These are phyloP conservation scores for Naganishia albida DNA, from an alignment of 1,284 basidiomycete species.

Conservation along the genomic window DNA sequence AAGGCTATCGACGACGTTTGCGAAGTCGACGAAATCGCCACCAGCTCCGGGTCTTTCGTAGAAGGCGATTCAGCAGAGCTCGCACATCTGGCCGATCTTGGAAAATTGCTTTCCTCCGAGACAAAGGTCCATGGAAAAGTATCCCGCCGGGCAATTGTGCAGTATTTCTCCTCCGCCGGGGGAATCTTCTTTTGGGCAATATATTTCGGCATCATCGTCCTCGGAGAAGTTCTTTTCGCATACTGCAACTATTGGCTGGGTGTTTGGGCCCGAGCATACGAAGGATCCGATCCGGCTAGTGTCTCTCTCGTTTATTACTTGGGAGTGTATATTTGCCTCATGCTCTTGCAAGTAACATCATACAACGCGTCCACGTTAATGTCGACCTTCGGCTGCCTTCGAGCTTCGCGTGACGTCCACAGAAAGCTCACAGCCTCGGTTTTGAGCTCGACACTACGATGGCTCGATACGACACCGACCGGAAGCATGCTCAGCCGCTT, in stretches of 20 bases:
- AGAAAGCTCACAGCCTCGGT: conserved; percentile 61
- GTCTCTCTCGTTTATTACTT: conserved; percentile 56
- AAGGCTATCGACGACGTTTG: not conserved
- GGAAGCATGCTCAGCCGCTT: conserved; percentile 57
- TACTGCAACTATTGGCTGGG: conserved; percentile 64
- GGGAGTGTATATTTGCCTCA: conserved; percentile 56
- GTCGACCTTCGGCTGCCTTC: conserved; percentile 57
- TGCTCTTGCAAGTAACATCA: conserved; percentile 45
- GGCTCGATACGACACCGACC: conserved; percentile 63
- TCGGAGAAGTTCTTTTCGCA: conserved; percentile 47
- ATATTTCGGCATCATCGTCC: conserved; percentile 44
- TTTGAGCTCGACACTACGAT: conserved; percentile 62
- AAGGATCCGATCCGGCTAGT: conserved; percentile 44
- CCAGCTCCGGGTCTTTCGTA: not conserved
- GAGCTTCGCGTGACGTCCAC: conserved; percentile 64
- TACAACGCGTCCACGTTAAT: conserved; percentile 50
- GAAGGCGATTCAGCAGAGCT: conserved; percentile 27
- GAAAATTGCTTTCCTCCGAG: conserved; percentile 29
- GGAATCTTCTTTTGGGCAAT: conserved; percentile 54
- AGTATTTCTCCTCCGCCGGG: conserved; percentile 48
- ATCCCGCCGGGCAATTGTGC: conserved; percentile 22
- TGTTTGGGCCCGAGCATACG: conserved; percentile 63
- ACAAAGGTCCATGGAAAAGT: conserved; percentile 32
- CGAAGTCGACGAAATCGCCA: conserved; percentile 48
- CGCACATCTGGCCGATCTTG: not conserved